Percentiles rank a stretch among this genome's conserved stretches.
Evolutionary conservation across 768 basidiomycete genomes (phyloP).

Genomic region (Lactarius hengduanensis): DNA sequence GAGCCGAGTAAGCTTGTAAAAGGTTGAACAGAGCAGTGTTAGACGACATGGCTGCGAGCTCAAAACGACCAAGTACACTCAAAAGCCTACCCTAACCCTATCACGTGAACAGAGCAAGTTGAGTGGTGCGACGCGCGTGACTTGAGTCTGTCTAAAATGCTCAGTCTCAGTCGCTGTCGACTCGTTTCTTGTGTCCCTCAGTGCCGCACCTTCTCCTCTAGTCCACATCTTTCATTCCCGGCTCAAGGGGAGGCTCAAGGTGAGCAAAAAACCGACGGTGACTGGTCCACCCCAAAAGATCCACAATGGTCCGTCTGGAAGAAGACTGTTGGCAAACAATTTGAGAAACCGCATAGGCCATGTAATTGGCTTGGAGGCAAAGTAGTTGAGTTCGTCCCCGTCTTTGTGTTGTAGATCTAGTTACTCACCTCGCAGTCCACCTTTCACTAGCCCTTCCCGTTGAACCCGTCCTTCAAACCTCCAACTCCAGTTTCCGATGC

Average conservation of each 20-base stretch:
- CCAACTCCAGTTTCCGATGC: conserved; percentile 70
- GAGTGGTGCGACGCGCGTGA: not conserved
- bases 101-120: conserved; percentile 1
- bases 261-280: conserved; percentile 27
- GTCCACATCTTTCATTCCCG: not conserved
- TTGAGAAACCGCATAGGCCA: conserved; percentile 34
- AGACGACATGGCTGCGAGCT: not conserved
- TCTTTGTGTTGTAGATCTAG: conserved; percentile 9
- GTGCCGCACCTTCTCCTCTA: conserved; percentile 1
- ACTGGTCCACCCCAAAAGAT: conserved; percentile 15
- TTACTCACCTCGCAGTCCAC: conserved; percentile 24
- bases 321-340: conserved; percentile 23
- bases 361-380: conserved; percentile 62
- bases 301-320: conserved; percentile 17
- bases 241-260: not conserved
- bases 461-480: conserved; percentile 82
- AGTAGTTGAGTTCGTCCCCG: conserved; percentile 48
- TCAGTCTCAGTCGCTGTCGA: conserved; percentile 12
- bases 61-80: conserved; percentile 4
- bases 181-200: conserved; percentile 1
- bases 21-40: conserved; percentile 40
- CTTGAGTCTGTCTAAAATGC: conserved; percentile 13
- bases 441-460: conserved; percentile 70
- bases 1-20: conserved; percentile 52
- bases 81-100: conserved; percentile 20